Conservation (phyloP, 176 grass and related monocot genomes). For the Oryza meyeriana region DNA sequence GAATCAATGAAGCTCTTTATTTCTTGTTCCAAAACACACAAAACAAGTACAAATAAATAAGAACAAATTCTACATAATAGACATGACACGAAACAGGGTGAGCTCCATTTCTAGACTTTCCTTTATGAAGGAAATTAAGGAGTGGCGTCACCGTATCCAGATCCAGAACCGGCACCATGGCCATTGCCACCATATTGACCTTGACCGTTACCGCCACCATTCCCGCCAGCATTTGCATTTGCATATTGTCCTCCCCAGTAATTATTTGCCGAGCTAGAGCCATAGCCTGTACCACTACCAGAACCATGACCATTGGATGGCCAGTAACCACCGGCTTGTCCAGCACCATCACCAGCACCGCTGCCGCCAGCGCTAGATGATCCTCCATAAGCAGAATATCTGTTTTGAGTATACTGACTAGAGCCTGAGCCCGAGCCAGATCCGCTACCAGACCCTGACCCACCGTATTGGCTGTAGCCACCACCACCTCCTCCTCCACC, state of each 20-base stretch:
- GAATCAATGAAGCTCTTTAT: background rate
- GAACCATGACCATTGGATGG: background rate
- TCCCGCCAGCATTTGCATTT: background rate
- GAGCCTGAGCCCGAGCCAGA: background rate
- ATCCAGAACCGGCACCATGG: background rate
- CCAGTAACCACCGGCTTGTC: background rate
- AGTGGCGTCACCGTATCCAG: background rate
- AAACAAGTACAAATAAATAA: background rate
- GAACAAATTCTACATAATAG: background rate
- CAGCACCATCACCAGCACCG: background rate
- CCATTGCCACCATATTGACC: background rate
- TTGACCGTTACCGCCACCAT: background rate
- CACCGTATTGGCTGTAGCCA: background rate
- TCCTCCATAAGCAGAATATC: background rate
- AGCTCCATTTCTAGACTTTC: background rate
- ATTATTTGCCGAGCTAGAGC: background rate
- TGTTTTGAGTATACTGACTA: background rate
- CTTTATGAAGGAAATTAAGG: background rate
- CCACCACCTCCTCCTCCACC: background rate
- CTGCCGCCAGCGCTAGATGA: background rate
- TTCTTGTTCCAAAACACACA: background rate
- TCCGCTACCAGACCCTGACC: background rate
- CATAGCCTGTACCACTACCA: background rate
- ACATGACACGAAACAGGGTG: background rate
- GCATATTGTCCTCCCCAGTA: background rate